Evolutionary conservation across 345 rosid species (phyloP).

Genomic region (Cardamine chenopodiifolia): DNA sequence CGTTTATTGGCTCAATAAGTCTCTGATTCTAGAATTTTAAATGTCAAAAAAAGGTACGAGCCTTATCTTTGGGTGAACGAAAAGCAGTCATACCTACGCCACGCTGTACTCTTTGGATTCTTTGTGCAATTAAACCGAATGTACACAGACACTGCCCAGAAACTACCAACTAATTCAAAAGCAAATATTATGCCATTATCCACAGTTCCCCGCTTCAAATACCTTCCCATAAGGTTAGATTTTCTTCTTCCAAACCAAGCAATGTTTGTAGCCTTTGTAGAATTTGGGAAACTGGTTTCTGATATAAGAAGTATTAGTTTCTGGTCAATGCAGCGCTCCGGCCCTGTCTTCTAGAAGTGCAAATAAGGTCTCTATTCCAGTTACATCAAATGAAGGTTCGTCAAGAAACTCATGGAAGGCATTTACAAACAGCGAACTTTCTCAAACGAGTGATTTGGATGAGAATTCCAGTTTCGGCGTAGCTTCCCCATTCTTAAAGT

Average conservation of each 20-base stretch:
- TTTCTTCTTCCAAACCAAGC: slow-evolving; percentile 20
- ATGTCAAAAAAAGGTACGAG: slow-evolving; percentile 68
- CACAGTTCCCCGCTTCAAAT: slow-evolving; percentile 90
- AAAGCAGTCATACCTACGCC: slow-evolving; percentile 82
- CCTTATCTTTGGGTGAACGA: slow-evolving; percentile 95
- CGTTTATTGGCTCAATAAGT: slow-evolving; percentile 1
- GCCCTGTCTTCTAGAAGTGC: slow-evolving; percentile 82
- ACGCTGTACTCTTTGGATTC: slow-evolving; percentile 98
- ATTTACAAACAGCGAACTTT: slow-evolving; percentile 69
- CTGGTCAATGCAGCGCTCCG: slow-evolving; percentile 60
- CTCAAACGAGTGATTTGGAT: slow-evolving; percentile 64
- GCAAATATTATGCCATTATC: slow-evolving; percentile 96
- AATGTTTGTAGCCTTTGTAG: slow-evolving; percentile 19
- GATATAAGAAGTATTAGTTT: background rate
- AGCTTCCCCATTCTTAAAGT: slow-evolving; percentile 84
- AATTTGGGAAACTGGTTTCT: slow-evolving; percentile 12
- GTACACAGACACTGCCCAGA: slow-evolving; percentile 85
- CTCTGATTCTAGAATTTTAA: slow-evolving; percentile 25
- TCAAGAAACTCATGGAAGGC: slow-evolving; percentile 68
- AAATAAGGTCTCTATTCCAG: slow-evolving; percentile 55
- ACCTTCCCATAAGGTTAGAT: slow-evolving; percentile 88
- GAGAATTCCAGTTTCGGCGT: slow-evolving; percentile 72
- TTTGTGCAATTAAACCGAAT: slow-evolving; percentile 94
- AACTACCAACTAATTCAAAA: slow-evolving; percentile 84
- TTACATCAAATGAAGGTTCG: slow-evolving; percentile 55